Percentiles rank a stretch among this genome's conserved stretches.
These are phyloP conservation scores for Phoma sp. DNA, from an alignment of 2,329 filamentous ascomycete genomes.

Conservation along the genomic window DNA sequence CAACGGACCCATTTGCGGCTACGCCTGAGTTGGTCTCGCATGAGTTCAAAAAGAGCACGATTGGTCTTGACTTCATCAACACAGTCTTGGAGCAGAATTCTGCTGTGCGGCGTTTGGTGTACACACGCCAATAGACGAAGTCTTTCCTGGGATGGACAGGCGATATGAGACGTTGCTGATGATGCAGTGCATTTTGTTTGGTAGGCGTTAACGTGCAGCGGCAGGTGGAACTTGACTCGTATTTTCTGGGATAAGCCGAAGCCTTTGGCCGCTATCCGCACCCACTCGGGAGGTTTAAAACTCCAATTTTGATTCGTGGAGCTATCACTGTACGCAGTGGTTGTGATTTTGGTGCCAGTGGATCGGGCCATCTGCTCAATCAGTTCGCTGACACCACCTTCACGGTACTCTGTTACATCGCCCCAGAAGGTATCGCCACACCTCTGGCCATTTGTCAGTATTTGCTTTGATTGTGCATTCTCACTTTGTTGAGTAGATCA, in stretches of 20 bases:
- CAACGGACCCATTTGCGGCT: no score
- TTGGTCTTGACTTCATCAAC: conserved; percentile 26
- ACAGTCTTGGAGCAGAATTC: conserved; percentile 26
- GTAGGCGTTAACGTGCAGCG: no score
- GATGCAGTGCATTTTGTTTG: no score
- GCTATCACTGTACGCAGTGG: neutral
- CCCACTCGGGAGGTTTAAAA: neutral
- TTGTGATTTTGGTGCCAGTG: neutral
- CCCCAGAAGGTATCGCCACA: neutral
- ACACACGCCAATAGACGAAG: conserved; percentile 31
- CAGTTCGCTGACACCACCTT: neutral
- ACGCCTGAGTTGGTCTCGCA: no score
- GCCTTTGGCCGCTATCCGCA: no score
- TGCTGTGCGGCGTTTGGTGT: conserved; percentile 17
- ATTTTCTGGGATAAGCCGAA: no score
- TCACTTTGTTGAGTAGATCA: neutral
- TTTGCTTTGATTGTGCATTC: neutral
- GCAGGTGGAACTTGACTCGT: no score
- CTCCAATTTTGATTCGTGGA: neutral
- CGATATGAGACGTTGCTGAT: neutral
- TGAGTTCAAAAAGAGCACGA: conserved; percentile 23
- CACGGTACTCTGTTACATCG: neutral
- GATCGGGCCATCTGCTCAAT: neutral
- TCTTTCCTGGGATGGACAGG: neutral
- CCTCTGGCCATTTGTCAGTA: neutral